Evolutionary conservation across 1,139 yeast species (phyloP), one percentile per base, ranked within the genome.

Genomic region (Hemisphaericaspora lyxosophila): DNA sequence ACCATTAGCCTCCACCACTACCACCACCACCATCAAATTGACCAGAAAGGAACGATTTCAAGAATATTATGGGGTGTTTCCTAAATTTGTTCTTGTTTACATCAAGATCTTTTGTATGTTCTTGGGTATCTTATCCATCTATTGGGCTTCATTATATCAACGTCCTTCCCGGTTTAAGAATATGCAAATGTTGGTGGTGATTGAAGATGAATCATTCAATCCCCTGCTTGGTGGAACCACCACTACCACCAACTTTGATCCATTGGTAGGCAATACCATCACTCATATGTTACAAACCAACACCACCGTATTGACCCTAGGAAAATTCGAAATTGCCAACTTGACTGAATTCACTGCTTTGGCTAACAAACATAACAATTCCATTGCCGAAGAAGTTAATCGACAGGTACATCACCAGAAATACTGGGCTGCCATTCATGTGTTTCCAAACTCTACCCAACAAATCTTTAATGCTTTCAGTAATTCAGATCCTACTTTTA

Each of bases 111-210:
- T 43, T 33, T 30, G 42, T 37, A 48, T 61, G 33, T 60, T 57
- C 26, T 37, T 62, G 24, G 64, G 55, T 5, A 47, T 73, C 7
- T 64, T 80, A 42, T 69, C 82, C 3, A 57, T 81, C 13, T 81
- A 76, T 51, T 80, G 86, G 85, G 87, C 84, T 1, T 62, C 83
- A 1, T 59, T 72, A 50, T 80, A 65, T 50, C 45, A 63, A 19
- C 59, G 85, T 36, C 45, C 45, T 2, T 41, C 47, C 5, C 54
- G 82, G 18, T 55, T 59, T 26, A 50, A 50, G 9, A 69, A 76
- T 45, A 53, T 80, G 44, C 58, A 66, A 17, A 59, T 73, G 53
- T 55, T 75, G 37, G 72, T 81, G 24, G 70, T 72, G 17, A 58
- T 70, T 37, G 77, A 73, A 43, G 82, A 78, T 44, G 50, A 53